Base-by-base conservation (phyloP, 495 filamentous ascomycete genomes). In the Penicillium malachiteum region DNA sequence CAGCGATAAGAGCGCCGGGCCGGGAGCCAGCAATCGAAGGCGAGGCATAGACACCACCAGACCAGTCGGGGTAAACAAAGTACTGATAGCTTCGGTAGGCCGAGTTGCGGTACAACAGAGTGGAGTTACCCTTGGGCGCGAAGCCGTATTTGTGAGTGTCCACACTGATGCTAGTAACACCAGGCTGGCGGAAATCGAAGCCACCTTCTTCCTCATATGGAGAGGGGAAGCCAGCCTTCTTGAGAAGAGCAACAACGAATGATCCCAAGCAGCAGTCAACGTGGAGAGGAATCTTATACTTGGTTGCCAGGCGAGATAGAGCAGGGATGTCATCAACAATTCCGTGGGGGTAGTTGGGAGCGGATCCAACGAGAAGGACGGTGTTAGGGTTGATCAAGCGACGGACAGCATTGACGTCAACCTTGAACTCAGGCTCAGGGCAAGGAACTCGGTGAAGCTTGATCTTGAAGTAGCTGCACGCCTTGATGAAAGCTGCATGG, bases 141-240 rank as follows among this genome's bases (percentile, higher is more conserved):
- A 99, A 99, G 21, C 94, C 94, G 70, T 99, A 98, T 71, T 98
- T 98, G 77, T 98, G 94, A 31, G 94, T 99, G 68, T 99, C 94
- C 66, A 93, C 96, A 62, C 83, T 88, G 71, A 99, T 97, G 66
- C 85, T 89, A 5, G 95, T 97, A 51, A 99, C 95, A 66, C 94
- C 94, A 52, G 88, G 88, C 53, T 94, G 83, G 34, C 87, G 84
- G 84, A 99, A 99, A 72, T 99, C 95, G 67, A 97, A 97, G 13
- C 83, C 87, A 56, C 85, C 83, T 26, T 87, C 81, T 48, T 91
- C 88, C 47, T 77, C 75, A 41, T 77, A 79, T 11, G 76, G 76
- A 21, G 77, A 79, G 3, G 77, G 72, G 72, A 96, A 97, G 35
- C 94, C 95, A 17, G 94, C 92, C 62, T 88, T 88, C 59, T 88